Conservation (phyloP, 164 flowering plant species). For the Berberis thunbergii region DNA sequence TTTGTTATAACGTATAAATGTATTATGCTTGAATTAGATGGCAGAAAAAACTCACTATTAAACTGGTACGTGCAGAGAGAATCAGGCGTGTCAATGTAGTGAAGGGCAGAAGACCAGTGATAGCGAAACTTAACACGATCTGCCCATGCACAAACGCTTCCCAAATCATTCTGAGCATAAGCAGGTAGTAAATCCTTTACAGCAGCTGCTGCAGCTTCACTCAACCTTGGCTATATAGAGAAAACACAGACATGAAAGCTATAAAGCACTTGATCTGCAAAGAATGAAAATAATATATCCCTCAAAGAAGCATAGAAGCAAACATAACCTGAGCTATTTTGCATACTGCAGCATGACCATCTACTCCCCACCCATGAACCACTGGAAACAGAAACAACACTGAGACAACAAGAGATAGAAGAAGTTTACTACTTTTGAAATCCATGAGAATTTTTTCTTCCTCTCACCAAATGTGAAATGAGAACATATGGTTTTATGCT, state of each 20-base stretch:
- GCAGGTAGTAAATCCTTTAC: slow-evolving; percentile 59
- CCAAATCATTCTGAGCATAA: slow-evolving; percentile 50
- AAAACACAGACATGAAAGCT: neutral
- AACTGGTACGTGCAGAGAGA: slow-evolving; percentile 54
- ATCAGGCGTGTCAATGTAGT: slow-evolving; percentile 76
- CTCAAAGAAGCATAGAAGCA: neutral
- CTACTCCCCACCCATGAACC: slow-evolving; percentile 50
- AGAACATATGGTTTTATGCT: neutral
- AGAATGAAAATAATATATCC: neutral
- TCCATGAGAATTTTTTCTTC: neutral
- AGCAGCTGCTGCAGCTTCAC: slow-evolving; percentile 51
- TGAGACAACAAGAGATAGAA: slow-evolving; percentile 3
- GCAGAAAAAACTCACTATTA: slow-evolving; percentile 31
- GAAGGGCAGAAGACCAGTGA: slow-evolving; percentile 81
- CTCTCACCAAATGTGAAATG: neutral
- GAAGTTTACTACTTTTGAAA: neutral
- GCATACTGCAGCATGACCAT: slow-evolving; percentile 59
- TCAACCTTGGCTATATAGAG: slow-evolving; percentile 42
- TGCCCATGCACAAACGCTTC: slow-evolving; percentile 72
- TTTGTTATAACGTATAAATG: no score
- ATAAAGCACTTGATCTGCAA: neutral
- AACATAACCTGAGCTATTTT: slow-evolving; percentile 57
- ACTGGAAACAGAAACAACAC: slow-evolving; percentile 26
- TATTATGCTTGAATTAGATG: neutral
- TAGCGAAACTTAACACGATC: slow-evolving; percentile 61